These are phyloP conservation scores for Chionographis japonica DNA, from an alignment of 106 monocot species.

Conservation along the genomic window DNA sequence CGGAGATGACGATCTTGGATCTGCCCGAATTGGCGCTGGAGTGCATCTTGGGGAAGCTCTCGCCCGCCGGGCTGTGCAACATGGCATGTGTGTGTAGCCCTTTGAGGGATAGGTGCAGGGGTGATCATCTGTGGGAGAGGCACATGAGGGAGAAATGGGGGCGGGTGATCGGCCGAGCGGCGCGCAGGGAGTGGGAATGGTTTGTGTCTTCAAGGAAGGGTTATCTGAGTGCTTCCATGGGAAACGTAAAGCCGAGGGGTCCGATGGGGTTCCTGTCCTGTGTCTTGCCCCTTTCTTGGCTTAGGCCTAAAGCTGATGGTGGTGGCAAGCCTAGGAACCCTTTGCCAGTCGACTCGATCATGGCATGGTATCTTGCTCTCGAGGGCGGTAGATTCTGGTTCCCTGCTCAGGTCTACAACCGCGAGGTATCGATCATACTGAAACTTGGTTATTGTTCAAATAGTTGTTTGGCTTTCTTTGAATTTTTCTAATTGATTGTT, in stretches of 20 bases:
- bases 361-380: constrained; percentile 69
- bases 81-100: constrained; percentile 63
- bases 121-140: constrained; percentile 62
- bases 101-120: constrained; percentile 51
- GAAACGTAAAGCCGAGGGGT: constrained; percentile 7
- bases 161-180: constrained; percentile 29
- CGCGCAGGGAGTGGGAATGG: constrained; percentile 33
- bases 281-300: constrained; percentile 57
- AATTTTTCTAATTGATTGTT: no score
- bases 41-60: constrained; percentile 53
- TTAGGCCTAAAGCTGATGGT: constrained; percentile 29
- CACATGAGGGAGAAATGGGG: constrained; percentile 78
- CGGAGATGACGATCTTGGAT: constrained; percentile 52
- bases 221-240: background rate
- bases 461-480: no score
- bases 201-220: constrained; percentile 24
- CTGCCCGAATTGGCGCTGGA: constrained; percentile 78
- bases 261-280: constrained; percentile 32
- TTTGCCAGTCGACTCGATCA: constrained; percentile 37
- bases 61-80: constrained; percentile 48
- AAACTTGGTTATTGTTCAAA: background rate
- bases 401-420: constrained; percentile 88
- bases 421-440: constrained; percentile 53
- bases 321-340: background rate
- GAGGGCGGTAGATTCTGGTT: constrained; percentile 82